phyloP scores from a whole-genome alignment of 2,329 filamentous ascomycete species.

The Calycina marina region DNA sequence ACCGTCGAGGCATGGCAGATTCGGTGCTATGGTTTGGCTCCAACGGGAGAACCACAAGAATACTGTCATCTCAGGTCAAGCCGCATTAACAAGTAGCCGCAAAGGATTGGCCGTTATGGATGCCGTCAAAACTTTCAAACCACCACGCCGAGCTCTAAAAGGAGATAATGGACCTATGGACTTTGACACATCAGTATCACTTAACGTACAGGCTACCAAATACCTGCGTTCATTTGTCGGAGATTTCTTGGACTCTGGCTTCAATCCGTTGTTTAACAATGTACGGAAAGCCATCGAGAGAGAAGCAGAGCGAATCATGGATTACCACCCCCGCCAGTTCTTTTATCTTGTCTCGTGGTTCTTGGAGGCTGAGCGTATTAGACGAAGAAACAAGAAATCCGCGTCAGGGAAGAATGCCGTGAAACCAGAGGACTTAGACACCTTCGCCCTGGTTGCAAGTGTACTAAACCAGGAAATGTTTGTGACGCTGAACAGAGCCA shows the following conservation, averaged over 20 bases:
- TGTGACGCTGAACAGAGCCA: conserved; percentile 68
- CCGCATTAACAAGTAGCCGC: conserved; percentile 60
- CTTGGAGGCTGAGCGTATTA: conserved; percentile 64
- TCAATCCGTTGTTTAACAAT: conserved; percentile 81
- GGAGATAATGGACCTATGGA: conserved; percentile 54
- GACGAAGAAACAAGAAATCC: conserved; percentile 46
- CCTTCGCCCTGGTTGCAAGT: conserved; percentile 73
- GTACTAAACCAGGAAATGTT: conserved; percentile 95
- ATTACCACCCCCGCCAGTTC: conserved; percentile 69
- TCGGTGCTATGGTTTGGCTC: conserved; percentile 96
- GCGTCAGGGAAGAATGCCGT: conserved; percentile 32
- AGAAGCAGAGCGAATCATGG: conserved; percentile 67
- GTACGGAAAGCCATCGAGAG: conserved; percentile 81
- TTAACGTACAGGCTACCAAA: conserved; percentile 60
- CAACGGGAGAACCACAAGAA: conserved; percentile 75
- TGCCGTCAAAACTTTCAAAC: conserved; percentile 77
- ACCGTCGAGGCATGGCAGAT: conserved; percentile 80
- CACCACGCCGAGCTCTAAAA: conserved; percentile 49
- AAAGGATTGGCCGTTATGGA: conserved; percentile 80
- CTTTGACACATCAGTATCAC: conserved; percentile 56
- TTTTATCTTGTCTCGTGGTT: conserved; percentile 94
- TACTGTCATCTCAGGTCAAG: conserved; percentile 77
- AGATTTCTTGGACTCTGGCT: conserved; percentile 87
- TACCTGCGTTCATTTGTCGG: conserved; percentile 73
- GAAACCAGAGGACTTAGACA: conserved; percentile 44